Conservation (phyloP, 768 basidiomycete genomes). For the Trametes cingulata region DNA sequence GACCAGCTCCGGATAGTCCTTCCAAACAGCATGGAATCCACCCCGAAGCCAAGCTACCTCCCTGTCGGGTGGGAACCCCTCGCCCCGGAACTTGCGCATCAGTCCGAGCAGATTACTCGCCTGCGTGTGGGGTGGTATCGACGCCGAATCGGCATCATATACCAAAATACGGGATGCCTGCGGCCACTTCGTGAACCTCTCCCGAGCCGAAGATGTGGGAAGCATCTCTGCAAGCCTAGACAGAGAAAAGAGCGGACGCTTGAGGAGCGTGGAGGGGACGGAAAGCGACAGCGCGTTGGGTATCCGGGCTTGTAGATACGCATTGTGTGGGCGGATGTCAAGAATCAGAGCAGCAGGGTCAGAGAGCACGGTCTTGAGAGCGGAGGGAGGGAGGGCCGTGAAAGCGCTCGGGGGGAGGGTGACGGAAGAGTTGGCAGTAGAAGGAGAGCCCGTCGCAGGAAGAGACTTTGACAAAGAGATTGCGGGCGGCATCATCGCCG, state of each 20-base stretch:
- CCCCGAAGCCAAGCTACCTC: constrained; percentile 80
- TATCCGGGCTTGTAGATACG: constrained; percentile 66
- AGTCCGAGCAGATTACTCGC: constrained; percentile 72
- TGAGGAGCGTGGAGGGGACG: constrained; percentile 92
- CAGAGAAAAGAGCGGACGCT: constrained; percentile 84
- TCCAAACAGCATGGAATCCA: constrained; percentile 74
- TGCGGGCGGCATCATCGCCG: constrained; percentile 9
- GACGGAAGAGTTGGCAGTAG: constrained; percentile 13
- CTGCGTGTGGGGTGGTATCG: constrained; percentile 46
- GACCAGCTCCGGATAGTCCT: constrained; percentile 51
- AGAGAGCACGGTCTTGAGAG: constrained; percentile 34
- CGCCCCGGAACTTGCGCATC: constrained; percentile 70
- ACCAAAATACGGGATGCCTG: constrained; percentile 68
- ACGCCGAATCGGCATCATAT: constrained; percentile 77
- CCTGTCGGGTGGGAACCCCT: constrained; percentile 50
- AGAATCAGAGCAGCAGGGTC: constrained; percentile 61
- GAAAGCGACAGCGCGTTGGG: constrained; percentile 77
- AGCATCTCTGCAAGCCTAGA: constrained; percentile 79
- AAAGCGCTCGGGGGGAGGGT: constrained; percentile 27
- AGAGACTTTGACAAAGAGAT: constrained; percentile 9
- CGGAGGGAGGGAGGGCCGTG: constrained; percentile 28
- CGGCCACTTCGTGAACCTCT: constrained; percentile 61
- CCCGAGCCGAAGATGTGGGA: constrained; percentile 56
- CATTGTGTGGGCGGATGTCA: constrained; percentile 86
- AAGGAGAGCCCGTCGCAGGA: constrained; percentile 35